Conservation (phyloP, 768 basidiomycete species). For the Goffeauzyma gilvescens region DNA sequence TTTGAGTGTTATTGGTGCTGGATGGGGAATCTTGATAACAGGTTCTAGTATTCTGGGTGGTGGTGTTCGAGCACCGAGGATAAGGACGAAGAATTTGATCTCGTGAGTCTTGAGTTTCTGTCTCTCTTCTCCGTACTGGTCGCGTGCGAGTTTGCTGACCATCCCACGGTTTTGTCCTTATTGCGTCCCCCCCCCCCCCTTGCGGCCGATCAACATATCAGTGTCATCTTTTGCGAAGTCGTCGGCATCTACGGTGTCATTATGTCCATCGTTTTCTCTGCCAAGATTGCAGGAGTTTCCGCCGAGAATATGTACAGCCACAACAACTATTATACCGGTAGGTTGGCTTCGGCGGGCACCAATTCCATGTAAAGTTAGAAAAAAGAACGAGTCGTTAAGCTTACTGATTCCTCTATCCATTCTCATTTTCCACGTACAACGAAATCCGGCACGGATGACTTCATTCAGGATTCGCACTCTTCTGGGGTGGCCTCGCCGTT, state of each 20-base stretch:
- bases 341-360: constrained; percentile 1
- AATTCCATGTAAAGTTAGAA: no score
- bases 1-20: constrained; percentile 79
- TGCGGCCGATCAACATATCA: constrained; percentile 30
- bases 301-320: constrained; percentile 57
- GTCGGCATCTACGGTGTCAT: constrained; percentile 88
- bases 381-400: no score
- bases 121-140: no score
- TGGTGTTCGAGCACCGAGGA: constrained; percentile 79
- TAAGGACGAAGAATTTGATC: constrained; percentile 92
- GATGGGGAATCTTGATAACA: constrained; percentile 96
- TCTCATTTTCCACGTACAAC: background rate
- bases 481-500: constrained; percentile 92
- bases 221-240: constrained; percentile 98
- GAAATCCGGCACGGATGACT: background rate
- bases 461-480: constrained; percentile 59
- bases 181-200: background rate
- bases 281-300: constrained; percentile 46
- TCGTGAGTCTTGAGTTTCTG: constrained; percentile 53
- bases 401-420: background rate
- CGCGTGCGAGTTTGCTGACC: no score
- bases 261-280: constrained; percentile 86
- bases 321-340: constrained; percentile 83
- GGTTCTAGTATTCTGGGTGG: constrained; percentile 93
- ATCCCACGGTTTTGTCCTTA: background rate